phyloP scores from a whole-genome alignment of 75 land plant genomes.

The Cunninghamia lanceolata region DNA sequence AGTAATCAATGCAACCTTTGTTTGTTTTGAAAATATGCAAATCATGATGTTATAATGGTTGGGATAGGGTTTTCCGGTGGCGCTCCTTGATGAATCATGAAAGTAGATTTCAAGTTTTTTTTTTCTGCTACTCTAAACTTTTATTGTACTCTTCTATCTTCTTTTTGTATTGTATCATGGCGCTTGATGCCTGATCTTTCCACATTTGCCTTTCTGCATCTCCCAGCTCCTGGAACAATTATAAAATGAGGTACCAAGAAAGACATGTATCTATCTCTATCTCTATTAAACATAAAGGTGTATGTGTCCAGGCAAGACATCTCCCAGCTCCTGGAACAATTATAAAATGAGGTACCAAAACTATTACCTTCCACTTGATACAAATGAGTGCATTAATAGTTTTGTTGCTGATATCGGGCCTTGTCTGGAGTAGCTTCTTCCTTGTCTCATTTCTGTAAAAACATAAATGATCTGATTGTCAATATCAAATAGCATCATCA shows the following conservation, averaged over 20 bases:
- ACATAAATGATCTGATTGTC: neutral
- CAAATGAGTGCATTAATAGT: constrained; percentile 60
- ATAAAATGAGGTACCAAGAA: neutral
- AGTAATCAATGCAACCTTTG: no score
- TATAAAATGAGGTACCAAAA: neutral
- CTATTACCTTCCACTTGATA: constrained; percentile 83
- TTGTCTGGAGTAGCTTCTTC: constrained; percentile 43
- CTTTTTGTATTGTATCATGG: constrained; percentile 61
- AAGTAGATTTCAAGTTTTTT: neutral
- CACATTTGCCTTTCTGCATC: constrained; percentile 66
- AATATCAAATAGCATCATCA: neutral
- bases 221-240: constrained; percentile 42
- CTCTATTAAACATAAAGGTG: neutral
- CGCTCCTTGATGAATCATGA: neutral
- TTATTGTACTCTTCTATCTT: constrained; percentile 75
- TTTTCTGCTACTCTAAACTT: neutral
- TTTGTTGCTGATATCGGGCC: constrained; percentile 48
- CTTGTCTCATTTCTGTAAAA: constrained; percentile 64
- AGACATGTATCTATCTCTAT: neutral
- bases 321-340: constrained; percentile 47
- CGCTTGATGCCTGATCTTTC: constrained; percentile 59
- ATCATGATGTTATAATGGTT: neutral
- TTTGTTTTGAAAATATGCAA: no score
- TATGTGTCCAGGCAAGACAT: no score
- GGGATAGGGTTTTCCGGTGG: neutral